A percentile compares a stretch with the other conserved stretches of the same genome.
phyloP scores from a whole-genome alignment of 2,329 filamentous ascomycete genomes.

The Aspergillus sp. region DNA sequence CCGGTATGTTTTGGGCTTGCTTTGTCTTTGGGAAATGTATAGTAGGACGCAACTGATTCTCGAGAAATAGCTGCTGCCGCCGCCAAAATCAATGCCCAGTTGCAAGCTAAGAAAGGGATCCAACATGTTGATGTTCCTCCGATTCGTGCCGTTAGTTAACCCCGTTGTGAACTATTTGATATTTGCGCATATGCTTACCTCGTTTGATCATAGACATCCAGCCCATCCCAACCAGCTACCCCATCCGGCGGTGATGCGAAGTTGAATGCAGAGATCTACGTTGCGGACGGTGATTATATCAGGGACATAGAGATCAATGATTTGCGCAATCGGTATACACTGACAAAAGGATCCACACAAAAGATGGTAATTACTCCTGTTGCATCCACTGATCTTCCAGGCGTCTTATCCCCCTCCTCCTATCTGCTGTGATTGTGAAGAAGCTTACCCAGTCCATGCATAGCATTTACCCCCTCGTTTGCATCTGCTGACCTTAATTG shows the following conservation, averaged over 20 bases:
- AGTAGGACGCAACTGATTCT: background rate
- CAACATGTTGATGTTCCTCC: constrained; percentile 89
- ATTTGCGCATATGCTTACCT: background rate
- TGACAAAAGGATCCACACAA: constrained; percentile 96
- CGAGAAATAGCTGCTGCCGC: constrained; percentile 71
- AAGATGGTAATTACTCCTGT: constrained; percentile 97
- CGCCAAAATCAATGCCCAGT: constrained; percentile 78
- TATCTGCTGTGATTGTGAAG: constrained; percentile 56
- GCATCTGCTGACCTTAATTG: constrained; percentile 89
- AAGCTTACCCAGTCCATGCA: constrained; percentile 66
- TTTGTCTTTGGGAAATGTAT: background rate
- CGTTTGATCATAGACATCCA: constrained; percentile 39
- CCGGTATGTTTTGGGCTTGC: constrained; percentile 56
- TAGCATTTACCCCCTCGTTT: constrained; percentile 68
- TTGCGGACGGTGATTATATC: constrained; percentile 95
- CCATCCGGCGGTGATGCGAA: constrained; percentile 52
- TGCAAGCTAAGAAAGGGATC: constrained; percentile 83
- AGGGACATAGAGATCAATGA: constrained; percentile 99
- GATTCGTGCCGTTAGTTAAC: constrained; percentile 60
- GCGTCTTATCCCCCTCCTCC: constrained; percentile 41
- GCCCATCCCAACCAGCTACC: constrained; percentile 56
- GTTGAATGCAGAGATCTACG: constrained; percentile 85
- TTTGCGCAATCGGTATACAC: constrained; percentile 89
- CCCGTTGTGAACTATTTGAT: background rate
- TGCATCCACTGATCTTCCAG: constrained; percentile 66